These are phyloP conservation scores for Periconia sp. DNA, from an alignment of 2,329 filamentous ascomycete species.

Conservation along the genomic window DNA sequence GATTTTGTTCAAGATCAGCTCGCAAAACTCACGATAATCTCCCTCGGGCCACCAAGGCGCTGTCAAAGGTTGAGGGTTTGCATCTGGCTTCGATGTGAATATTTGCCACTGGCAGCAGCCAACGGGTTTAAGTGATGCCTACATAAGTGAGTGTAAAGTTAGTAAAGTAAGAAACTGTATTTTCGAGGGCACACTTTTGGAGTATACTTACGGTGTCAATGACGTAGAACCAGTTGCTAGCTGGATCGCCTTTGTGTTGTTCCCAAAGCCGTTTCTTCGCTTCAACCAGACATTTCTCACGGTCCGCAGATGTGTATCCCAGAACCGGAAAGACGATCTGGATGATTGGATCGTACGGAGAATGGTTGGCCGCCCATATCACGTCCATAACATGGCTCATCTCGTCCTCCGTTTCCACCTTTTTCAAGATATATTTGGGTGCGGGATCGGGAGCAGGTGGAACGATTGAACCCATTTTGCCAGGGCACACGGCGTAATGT, in stretches of 20 bases:
- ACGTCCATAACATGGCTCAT: slow-evolving; percentile 34
- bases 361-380: slow-evolving; percentile 39
- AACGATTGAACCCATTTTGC: slow-evolving; percentile 19
- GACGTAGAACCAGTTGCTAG: slow-evolving; percentile 38
- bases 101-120: slow-evolving; percentile 39
- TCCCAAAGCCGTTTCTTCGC: slow-evolving; percentile 36
- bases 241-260: slow-evolving; percentile 23
- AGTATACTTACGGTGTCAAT: slow-evolving; percentile 13
- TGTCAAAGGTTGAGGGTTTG: slow-evolving; percentile 24
- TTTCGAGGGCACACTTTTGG: too few species aligned
- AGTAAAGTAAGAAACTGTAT: too few species aligned
- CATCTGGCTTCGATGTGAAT: slow-evolving; percentile 25
- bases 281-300: slow-evolving; percentile 27
- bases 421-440: slow-evolving; percentile 26
- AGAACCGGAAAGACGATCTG: slow-evolving; percentile 39
- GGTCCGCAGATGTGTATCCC: slow-evolving; percentile 27
- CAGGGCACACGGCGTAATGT: not conserved
- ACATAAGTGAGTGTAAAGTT: too few species aligned
- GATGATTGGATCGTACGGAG: slow-evolving; percentile 37
- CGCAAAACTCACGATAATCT: slow-evolving; percentile 36
- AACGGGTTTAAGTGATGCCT: slow-evolving; percentile 18
- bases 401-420: slow-evolving; percentile 29
- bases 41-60: slow-evolving; percentile 41
- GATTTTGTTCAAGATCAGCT: slow-evolving; percentile 35
- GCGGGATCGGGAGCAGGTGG: slow-evolving; percentile 16